Base-by-base conservation (phyloP, 345 rosid genomes). In the Salix viminalis region DNA sequence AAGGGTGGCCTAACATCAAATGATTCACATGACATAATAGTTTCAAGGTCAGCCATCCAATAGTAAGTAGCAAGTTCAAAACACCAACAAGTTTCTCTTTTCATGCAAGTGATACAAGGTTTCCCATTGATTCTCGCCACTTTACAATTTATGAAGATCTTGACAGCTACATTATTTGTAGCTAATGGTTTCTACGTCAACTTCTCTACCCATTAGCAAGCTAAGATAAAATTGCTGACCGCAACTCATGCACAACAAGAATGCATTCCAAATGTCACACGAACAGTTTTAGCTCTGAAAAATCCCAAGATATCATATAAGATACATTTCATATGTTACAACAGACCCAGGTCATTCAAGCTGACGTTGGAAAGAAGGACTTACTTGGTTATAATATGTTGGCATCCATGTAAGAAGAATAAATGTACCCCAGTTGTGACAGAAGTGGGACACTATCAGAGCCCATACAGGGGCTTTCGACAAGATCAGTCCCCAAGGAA, bases 361-460 rank as follows among this genome's bases (percentile, higher is more conserved):
- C 24, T 7, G 6, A 18, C 7, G 23, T 41, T 2, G 28, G 42
- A 39, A 60, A 69, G 42, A 66, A 75, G 24, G 75, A 77, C 88
- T 82, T 87, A 90, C 98, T 84, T 94, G 95, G 75, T 92, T 83
- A 85, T 94, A 94, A 81, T 92, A 94, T 10, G 97, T 92, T 2
- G 98, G 98, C 97, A 94, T 94, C 98, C 97, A 92, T 6, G 98
- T 94, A 44, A 94, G 83, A 71, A 94, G 97, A 86, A 94, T 94
- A 80, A 92, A 92, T 30, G 98, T 92, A 61, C 98, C 97, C 97
- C 96, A 92, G 52, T 94, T 94, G 76, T 92, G 97, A 84, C 97
- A 94, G 81, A 94, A 94, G 72, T 94, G 97, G 75, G 84, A 94
- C 39, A 65, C 76, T 26, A 94, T 92, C 52, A 94, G 87, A 77